A percentile compares a stretch with the other conserved stretches of the same genome.
These are phyloP conservation scores for Rhizopogon vinicolor DNA, from an alignment of 768 basidiomycete species.

Conservation along the genomic window DNA sequence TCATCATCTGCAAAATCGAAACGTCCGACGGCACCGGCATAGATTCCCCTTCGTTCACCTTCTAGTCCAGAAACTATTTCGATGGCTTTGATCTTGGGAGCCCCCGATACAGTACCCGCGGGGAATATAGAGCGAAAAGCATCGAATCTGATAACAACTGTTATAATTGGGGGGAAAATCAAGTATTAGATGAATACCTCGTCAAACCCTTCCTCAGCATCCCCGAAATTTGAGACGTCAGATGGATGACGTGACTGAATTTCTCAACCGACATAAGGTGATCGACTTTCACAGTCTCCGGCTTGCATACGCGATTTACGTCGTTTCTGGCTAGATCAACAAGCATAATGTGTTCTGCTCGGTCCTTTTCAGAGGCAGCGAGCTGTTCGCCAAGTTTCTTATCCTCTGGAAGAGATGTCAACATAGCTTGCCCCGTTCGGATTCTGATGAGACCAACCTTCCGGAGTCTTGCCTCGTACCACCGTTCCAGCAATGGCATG, in stretches of 20 bases:
- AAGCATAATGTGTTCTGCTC: slow-evolving; percentile 98
- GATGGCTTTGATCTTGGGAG: slow-evolving; percentile 98
- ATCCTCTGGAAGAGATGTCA: slow-evolving; percentile 66
- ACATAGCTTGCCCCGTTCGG: not conserved
- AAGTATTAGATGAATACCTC: slow-evolving; percentile 44
- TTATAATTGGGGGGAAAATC: not conserved
- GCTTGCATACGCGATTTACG: slow-evolving; percentile 95
- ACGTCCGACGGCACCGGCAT: slow-evolving; percentile 96
- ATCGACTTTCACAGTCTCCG: slow-evolving; percentile 94
- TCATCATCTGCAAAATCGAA: slow-evolving; percentile 94
- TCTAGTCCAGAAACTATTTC: slow-evolving; percentile 87
- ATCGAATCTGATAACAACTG: slow-evolving; percentile 64
- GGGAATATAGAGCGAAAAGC: slow-evolving; percentile 99
- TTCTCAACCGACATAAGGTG: slow-evolving; percentile 90
- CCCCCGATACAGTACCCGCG: slow-evolving; percentile 97
- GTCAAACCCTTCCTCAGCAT: slow-evolving; percentile 75
- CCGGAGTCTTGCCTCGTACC: slow-evolving; percentile 75
- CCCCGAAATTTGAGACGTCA: slow-evolving; percentile 95
- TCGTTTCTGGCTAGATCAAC: slow-evolving; percentile 98
- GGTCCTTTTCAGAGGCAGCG: slow-evolving; percentile 85
- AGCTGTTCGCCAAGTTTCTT: slow-evolving; percentile 69
- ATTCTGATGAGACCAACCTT: slow-evolving; percentile 52
- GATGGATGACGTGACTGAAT: slow-evolving; percentile 97
- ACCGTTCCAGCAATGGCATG: slow-evolving; percentile 98
- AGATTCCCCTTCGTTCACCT: slow-evolving; percentile 86